A percentile compares a stretch with the other conserved stretches of the same genome.
Evolutionary conservation across 2,329 filamentous ascomycete genomes (phyloP).

Genomic region (Chaetomium sp.): DNA sequence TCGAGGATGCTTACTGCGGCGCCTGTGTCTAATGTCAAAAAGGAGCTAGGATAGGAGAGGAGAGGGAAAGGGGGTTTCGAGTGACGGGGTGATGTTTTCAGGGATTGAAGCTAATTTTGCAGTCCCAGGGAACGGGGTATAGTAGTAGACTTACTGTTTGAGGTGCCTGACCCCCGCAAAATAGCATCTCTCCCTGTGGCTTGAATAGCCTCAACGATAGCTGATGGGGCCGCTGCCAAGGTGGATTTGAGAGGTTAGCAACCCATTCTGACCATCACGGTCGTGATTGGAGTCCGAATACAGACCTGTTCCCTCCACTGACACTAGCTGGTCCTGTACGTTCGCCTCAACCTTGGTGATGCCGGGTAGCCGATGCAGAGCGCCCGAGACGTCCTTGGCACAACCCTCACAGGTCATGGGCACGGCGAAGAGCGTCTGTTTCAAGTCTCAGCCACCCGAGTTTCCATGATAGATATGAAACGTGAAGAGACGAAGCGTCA

Average conservation of each 20-base stretch:
- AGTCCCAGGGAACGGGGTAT: neutral
- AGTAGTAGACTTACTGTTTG: slow-evolving; percentile 60
- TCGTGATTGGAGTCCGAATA: neutral
- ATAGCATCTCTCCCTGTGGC: slow-evolving; percentile 89
- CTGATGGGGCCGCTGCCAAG: slow-evolving; percentile 66
- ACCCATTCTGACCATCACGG: neutral
- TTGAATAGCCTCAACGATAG: slow-evolving; percentile 84
- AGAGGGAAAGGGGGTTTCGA: slow-evolving; percentile 4
- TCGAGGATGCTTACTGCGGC: slow-evolving; percentile 95
- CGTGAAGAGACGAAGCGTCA: neutral
- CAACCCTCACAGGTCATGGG: slow-evolving; percentile 88
- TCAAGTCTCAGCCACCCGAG: slow-evolving; percentile 21
- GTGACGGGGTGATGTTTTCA: neutral
- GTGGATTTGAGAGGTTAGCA: slow-evolving; percentile 6
- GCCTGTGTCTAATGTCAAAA: slow-evolving; percentile 35
- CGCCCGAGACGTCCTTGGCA: slow-evolving; percentile 76
- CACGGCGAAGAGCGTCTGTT: slow-evolving; percentile 86
- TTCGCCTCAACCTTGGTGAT: slow-evolving; percentile 78
- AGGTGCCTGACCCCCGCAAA: slow-evolving; percentile 76
- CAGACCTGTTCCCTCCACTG: slow-evolving; percentile 74
- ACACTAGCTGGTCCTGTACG: slow-evolving; percentile 74
- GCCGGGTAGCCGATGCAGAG: slow-evolving; percentile 69
- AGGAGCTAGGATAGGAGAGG: neutral
- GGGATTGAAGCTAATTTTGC: neutral
- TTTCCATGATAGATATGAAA: neutral